phyloP scores from a whole-genome alignment of 1,139 yeast genomes.

The Hanseniaspora gamundiae region DNA sequence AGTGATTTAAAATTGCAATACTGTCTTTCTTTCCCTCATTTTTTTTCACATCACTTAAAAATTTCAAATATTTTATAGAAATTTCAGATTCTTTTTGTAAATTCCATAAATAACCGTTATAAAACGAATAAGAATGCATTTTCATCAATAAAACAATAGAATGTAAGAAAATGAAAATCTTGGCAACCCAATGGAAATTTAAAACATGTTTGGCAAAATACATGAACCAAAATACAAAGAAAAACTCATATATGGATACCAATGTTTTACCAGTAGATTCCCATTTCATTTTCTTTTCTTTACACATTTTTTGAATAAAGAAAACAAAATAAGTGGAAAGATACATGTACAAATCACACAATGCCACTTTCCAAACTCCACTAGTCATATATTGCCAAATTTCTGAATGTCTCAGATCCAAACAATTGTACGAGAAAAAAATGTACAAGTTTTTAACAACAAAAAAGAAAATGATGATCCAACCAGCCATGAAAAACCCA shows the following conservation, averaged over 20 bases:
- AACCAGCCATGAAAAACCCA: constrained; percentile 56
- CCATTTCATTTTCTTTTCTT: constrained; percentile 41
- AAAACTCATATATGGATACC: constrained; percentile 44
- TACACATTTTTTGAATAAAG: constrained; percentile 41
- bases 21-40: constrained; percentile 8
- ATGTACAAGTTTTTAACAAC: constrained; percentile 39
- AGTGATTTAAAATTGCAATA: constrained; percentile 30
- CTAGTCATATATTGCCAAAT: constrained; percentile 37
- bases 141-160: constrained; percentile 84
- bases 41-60: constrained; percentile 15
- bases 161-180: constrained; percentile 70
- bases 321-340: constrained; percentile 45
- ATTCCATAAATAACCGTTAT: constrained; percentile 78
- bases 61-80: constrained; percentile 28
- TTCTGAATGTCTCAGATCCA: constrained; percentile 34
- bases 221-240: constrained; percentile 35
- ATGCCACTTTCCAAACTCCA: constrained; percentile 50
- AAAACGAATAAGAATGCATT: constrained; percentile 81
- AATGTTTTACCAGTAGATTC: constrained; percentile 44
- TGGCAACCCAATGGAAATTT: constrained; percentile 75
- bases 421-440: constrained; percentile 24
- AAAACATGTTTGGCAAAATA: constrained; percentile 37
- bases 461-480: constrained; percentile 51
- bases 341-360: constrained; percentile 65
- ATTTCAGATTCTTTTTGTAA: constrained; percentile 43